A percentile compares a stretch with the other conserved stretches of the same genome.
phyloP scores from a whole-genome alignment of 495 filamentous ascomycete genomes.

The Aspergillus incahuasiensis region DNA sequence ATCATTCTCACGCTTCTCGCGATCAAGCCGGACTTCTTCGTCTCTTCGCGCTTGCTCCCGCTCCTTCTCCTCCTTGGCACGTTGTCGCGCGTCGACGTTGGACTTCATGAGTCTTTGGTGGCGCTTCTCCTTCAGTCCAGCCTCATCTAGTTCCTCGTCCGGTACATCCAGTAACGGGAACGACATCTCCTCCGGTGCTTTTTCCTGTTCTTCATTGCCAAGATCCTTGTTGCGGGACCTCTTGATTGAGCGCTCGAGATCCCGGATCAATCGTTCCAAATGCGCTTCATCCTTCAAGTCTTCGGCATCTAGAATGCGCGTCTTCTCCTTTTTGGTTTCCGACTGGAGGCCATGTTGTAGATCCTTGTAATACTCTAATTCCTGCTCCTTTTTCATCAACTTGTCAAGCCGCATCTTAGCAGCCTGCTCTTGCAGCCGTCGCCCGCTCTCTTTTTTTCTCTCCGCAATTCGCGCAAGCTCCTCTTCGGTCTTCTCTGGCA shows the following conservation, averaged over 20 bases:
- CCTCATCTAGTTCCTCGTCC: conserved; percentile 90
- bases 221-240: conserved; percentile 89
- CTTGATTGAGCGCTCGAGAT: conserved; percentile 83
- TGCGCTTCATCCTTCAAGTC: conserved; percentile 86
- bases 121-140: conserved; percentile 80
- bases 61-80: conserved; percentile 93
- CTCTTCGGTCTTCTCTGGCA: conserved; percentile 86
- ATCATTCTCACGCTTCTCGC: conserved; percentile 76
- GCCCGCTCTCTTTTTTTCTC: conserved; percentile 85
- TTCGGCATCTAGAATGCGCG: conserved; percentile 77
- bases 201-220: conserved; percentile 74
- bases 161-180: conserved; percentile 86
- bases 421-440: conserved; percentile 89
- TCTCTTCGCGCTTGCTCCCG: conserved; percentile 76
- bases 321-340: conserved; percentile 81
- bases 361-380: conserved; percentile 88
- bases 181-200: conserved; percentile 67
- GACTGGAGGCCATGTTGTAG: conserved; percentile 63
- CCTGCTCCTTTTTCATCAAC: conserved; percentile 90
- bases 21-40: conserved; percentile 76
- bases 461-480: conserved; percentile 85
- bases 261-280: conserved; percentile 73
- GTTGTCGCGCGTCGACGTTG: conserved; percentile 84
- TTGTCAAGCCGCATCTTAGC: conserved; percentile 95
- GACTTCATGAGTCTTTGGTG: conserved; percentile 90